Conservation (phyloP, 2,329 filamentous ascomycete species). For the Colletotrichum gigasporum region DNA sequence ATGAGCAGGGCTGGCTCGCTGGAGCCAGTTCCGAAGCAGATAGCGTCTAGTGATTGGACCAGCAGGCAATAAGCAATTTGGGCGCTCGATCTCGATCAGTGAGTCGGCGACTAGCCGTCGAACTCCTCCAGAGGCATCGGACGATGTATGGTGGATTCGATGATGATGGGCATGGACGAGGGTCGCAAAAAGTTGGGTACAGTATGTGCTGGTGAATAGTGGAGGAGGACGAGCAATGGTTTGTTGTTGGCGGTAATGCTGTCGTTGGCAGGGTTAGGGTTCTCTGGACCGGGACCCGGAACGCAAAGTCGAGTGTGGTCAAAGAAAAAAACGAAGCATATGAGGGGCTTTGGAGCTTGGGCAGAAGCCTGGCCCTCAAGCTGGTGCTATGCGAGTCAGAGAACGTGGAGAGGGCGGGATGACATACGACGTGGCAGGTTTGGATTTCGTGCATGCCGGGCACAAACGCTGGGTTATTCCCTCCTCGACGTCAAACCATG, state of each 20-base stretch:
- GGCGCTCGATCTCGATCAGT: slow-evolving; percentile 25
- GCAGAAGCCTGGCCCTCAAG: neutral
- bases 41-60: slow-evolving; percentile 5
- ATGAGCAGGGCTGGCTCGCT: neutral
- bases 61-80: neutral
- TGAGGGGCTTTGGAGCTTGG: slow-evolving; percentile 13
- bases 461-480: slow-evolving; percentile 25
- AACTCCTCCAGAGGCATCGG: slow-evolving; percentile 14
- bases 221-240: neutral
- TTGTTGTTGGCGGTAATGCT: slow-evolving; percentile 15
- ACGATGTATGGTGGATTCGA: slow-evolving; percentile 20
- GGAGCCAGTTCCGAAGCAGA: slow-evolving; percentile 10
- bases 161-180: slow-evolving; percentile 28
- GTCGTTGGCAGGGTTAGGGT: slow-evolving; percentile 9
- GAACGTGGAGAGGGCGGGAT: slow-evolving; percentile 30
- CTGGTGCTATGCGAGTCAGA: slow-evolving; percentile 25
- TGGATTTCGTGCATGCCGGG: slow-evolving; percentile 19
- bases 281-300: slow-evolving; percentile 11
- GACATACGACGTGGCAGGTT: slow-evolving; percentile 31
- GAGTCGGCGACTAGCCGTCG: slow-evolving; percentile 1
- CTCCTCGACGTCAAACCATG: neutral
- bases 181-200: neutral
- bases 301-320: neutral
- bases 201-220: neutral
- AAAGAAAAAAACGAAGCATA: neutral